Evolutionary conservation across 2,329 filamentous ascomycete species (phyloP).

Genomic region (Cladosporium halotolerans): DNA sequence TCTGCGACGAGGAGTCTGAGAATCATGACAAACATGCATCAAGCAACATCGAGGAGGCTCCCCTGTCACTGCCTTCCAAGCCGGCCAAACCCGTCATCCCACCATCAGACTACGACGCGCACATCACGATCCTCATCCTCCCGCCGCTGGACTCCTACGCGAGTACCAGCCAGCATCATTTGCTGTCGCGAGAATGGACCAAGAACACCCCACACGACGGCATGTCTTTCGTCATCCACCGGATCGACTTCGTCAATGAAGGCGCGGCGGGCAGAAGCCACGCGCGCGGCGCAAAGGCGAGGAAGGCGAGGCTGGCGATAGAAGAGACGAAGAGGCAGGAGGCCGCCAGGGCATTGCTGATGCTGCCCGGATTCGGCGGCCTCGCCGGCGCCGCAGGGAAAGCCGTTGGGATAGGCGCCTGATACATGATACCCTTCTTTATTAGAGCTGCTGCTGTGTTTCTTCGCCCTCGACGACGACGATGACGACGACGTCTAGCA

Average conservation of each 20-base stretch:
- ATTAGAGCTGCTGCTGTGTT: no score
- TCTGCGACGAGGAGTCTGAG: slow-evolving; percentile 33
- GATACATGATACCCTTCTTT: background rate
- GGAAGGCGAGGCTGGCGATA: slow-evolving; percentile 42
- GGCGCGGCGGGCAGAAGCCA: slow-evolving; percentile 45
- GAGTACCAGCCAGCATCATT: slow-evolving; percentile 68
- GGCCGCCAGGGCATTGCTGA: slow-evolving; percentile 27
- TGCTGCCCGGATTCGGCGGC: slow-evolving; percentile 17
- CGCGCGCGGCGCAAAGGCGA: slow-evolving; percentile 42
- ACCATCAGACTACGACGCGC: slow-evolving; percentile 67
- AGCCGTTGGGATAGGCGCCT: background rate
- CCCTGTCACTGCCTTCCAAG: slow-evolving; percentile 16
- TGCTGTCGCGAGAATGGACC: slow-evolving; percentile 75
- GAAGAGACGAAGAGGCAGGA: slow-evolving; percentile 30
- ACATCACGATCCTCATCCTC: slow-evolving; percentile 79
- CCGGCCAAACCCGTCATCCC: slow-evolving; percentile 56
- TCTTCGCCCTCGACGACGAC: no score
- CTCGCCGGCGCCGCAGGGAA: background rate
- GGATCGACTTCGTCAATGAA: slow-evolving; percentile 80
- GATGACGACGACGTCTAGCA: no score
- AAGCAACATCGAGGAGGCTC: slow-evolving; percentile 20
- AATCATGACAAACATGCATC: slow-evolving; percentile 12
- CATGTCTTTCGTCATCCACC: slow-evolving; percentile 78
- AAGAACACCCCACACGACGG: slow-evolving; percentile 63
- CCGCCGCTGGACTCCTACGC: slow-evolving; percentile 72